A percentile compares a stretch with the other conserved stretches of the same genome.
Evolutionary conservation across 1,284 basidiomycete genomes (phyloP).

Genomic region (Pisolithus thermaeus): DNA sequence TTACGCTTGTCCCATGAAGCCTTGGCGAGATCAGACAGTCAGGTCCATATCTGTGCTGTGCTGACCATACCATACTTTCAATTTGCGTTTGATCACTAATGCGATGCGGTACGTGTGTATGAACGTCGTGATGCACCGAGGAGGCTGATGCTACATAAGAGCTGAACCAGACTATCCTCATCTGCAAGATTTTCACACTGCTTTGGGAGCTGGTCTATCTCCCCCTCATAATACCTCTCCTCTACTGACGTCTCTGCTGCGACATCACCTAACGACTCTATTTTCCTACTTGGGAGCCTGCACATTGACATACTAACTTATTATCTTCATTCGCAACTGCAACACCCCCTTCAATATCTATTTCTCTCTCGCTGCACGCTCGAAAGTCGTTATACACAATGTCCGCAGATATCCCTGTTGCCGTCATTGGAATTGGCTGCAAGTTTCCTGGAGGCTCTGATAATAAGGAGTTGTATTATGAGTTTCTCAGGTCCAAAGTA

Average conservation of each 20-base stretch:
- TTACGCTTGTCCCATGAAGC: too few species aligned
- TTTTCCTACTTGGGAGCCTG: background rate
- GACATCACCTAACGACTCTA: background rate
- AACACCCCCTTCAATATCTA: background rate
- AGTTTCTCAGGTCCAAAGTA: slow-evolving; percentile 27
- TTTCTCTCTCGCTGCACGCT: background rate
- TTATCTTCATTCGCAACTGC: background rate
- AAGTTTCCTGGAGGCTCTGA: slow-evolving; percentile 28
- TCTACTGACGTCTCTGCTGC: background rate
- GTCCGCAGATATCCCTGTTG: slow-evolving; percentile 25
- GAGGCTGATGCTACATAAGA: too few species aligned
- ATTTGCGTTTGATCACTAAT: too few species aligned
- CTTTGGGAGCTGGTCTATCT: background rate
- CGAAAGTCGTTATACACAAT: slow-evolving; percentile 8
- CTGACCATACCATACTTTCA: too few species aligned
- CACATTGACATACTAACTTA: background rate
- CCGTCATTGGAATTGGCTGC: slow-evolving; percentile 27
- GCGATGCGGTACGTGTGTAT: too few species aligned
- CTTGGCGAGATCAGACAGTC: too few species aligned
- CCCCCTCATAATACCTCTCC: background rate
- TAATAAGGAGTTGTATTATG: slow-evolving; percentile 24
- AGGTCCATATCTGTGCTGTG: too few species aligned
- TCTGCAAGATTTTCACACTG: background rate
- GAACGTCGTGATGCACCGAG: too few species aligned
- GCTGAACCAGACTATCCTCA: too few species aligned